Percentiles rank a stretch among this genome's conserved stretches.
phyloP scores from a whole-genome alignment of 1,284 basidiomycete species.

The Boletellus deceptivus region DNA sequence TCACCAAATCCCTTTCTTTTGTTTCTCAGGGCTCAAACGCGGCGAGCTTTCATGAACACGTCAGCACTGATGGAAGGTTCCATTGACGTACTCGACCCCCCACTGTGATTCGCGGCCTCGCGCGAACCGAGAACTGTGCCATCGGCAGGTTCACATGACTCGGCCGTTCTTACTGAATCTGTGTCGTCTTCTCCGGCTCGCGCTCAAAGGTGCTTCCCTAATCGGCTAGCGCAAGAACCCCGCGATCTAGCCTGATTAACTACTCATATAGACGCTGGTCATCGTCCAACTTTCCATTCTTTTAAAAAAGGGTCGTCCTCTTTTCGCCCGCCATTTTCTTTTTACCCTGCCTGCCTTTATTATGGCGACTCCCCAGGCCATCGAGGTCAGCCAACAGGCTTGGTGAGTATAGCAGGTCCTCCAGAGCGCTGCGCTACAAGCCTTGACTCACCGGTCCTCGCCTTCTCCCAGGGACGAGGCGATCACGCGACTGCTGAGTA shows the following conservation, averaged over 20 bases:
- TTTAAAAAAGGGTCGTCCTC: slow-evolving; percentile 41
- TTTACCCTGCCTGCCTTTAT: slow-evolving; percentile 35
- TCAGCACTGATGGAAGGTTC: slow-evolving; percentile 36
- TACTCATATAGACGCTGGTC: slow-evolving; percentile 37
- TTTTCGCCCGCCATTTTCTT: slow-evolving; percentile 35
- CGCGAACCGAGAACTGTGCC: slow-evolving; percentile 22
- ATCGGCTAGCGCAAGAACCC: slow-evolving; percentile 36
- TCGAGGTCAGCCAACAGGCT: slow-evolving; percentile 56
- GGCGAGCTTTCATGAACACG: slow-evolving; percentile 31
- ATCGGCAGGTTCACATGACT: slow-evolving; percentile 31
- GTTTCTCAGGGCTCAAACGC: slow-evolving; percentile 25
- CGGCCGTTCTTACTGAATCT: slow-evolving; percentile 22
- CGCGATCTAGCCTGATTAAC: slow-evolving; percentile 43
- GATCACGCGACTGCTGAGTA: slow-evolving; percentile 58
- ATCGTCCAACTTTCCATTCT: slow-evolving; percentile 38
- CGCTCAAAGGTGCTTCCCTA: slow-evolving; percentile 29
- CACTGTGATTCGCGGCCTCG: slow-evolving; percentile 27
- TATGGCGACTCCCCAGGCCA: slow-evolving; percentile 57
- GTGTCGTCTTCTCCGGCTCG: slow-evolving; percentile 22
- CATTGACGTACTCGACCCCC: slow-evolving; percentile 32
- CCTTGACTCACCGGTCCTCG: slow-evolving; percentile 20
- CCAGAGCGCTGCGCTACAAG: slow-evolving; percentile 12
- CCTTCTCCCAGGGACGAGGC: slow-evolving; percentile 57
- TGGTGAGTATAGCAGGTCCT: slow-evolving; percentile 44
- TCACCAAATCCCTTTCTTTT: slow-evolving; percentile 22